Conservation (phyloP, 176 grass and related monocot genomes). For the Triticum monococcum region DNA sequence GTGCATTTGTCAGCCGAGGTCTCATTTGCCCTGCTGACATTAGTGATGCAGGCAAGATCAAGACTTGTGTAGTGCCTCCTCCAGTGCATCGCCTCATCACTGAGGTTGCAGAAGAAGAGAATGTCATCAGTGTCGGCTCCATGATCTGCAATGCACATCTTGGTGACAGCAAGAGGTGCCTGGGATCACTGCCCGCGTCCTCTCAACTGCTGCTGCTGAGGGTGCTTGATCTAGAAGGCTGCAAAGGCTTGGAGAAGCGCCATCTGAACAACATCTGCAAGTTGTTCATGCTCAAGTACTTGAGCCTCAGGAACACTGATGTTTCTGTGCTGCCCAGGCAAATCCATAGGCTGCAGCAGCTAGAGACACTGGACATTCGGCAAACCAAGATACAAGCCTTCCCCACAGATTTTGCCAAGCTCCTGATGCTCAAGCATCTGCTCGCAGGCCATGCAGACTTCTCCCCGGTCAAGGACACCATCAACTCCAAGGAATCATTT, state of each 20-base stretch:
- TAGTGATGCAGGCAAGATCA: not conserved
- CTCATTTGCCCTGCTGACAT: not conserved
- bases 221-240: constrained; percentile 32
- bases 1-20: not conserved
- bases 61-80: not conserved
- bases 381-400: constrained; percentile 16
- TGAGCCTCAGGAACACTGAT: not conserved
- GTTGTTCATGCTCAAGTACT: not conserved
- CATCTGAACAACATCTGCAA: constrained; percentile 12
- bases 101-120: not conserved
- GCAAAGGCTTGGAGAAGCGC: not conserved
- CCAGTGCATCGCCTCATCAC: not conserved
- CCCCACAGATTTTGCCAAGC: not conserved
- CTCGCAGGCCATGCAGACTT: not conserved
- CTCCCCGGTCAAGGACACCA: not conserved
- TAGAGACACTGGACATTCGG: constrained; percentile 26
- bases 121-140: not conserved
- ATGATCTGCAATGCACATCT: not conserved
- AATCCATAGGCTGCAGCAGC: not conserved
- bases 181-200: not conserved
- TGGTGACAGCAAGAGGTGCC: not conserved
- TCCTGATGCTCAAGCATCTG: constrained; percentile 13
- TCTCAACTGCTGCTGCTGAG: not conserved
- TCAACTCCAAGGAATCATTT: not conserved
- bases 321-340: not conserved